Evolutionary conservation across 768 basidiomycete genomes (phyloP).

Genomic region (Hirschioporus abietinus): DNA sequence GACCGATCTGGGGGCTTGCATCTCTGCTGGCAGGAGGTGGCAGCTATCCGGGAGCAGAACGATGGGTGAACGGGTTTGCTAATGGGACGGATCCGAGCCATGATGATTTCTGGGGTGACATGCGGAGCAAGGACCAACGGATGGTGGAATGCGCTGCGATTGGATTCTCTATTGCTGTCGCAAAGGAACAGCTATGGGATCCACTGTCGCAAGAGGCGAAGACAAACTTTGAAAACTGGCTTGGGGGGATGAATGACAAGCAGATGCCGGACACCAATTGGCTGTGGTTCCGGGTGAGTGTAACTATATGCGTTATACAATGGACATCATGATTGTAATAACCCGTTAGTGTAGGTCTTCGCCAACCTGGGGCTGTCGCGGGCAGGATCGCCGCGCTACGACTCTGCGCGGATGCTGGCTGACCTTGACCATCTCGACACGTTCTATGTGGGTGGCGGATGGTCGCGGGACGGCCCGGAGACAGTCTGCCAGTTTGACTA

Average conservation of each 20-base stretch:
- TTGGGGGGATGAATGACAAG: constrained; percentile 75
- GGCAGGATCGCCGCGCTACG: constrained; percentile 52
- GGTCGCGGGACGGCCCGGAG: constrained; percentile 75
- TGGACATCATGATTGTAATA: constrained; percentile 6
- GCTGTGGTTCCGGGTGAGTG: constrained; percentile 71
- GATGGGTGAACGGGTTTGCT: constrained; percentile 63
- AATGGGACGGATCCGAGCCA: constrained; percentile 63
- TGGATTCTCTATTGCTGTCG: constrained; percentile 65
- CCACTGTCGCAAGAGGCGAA: constrained; percentile 48
- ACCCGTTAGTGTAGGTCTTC: constrained; percentile 45
- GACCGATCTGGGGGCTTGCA: constrained; percentile 72
- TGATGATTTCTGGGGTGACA: constrained; percentile 72
- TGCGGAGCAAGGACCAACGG: constrained; percentile 69
- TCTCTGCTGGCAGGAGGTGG: constrained; percentile 62
- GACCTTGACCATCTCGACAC: constrained; percentile 75
- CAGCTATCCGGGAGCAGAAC: constrained; percentile 47
- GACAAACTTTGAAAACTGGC: constrained; percentile 56
- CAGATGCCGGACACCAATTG: constrained; percentile 82
- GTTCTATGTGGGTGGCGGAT: constrained; percentile 71
- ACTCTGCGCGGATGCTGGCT: constrained; percentile 59
- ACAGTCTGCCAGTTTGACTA: constrained; percentile 77
- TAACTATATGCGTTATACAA: constrained; percentile 2
- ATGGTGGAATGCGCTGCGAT: constrained; percentile 82
- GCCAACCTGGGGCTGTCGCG: constrained; percentile 67
- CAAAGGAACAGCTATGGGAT: constrained; percentile 61